phyloP scores from a whole-genome alignment of 1,284 basidiomycete genomes.

The Fomitopsis betulina region DNA sequence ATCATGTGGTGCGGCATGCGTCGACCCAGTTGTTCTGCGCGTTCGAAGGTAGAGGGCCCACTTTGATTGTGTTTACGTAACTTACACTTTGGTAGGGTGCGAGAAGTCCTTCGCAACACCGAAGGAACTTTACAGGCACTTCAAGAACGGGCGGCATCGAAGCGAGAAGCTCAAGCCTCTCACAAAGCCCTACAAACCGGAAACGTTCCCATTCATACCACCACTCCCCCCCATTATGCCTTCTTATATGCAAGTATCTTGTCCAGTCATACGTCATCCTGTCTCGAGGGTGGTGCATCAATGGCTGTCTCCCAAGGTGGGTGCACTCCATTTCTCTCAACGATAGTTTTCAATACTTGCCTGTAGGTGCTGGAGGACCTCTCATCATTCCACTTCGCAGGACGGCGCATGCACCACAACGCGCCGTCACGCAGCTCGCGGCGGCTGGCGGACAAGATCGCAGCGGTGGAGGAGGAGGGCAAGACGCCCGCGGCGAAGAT shows the following conservation, averaged over 20 bases:
- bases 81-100: conserved; percentile 31
- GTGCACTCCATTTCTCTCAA: conserved; percentile 13
- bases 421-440: conserved; percentile 21
- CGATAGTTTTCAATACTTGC: neutral
- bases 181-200: conserved; percentile 30
- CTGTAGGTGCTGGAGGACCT: conserved; percentile 30
- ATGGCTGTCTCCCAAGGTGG: conserved; percentile 49
- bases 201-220: conserved; percentile 23
- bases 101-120: conserved; percentile 33
- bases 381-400: conserved; percentile 24
- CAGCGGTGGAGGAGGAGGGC: conserved; percentile 14
- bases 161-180: conserved; percentile 27
- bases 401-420: conserved; percentile 19
- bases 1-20: conserved; percentile 45
- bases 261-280: conserved; percentile 34
- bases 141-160: conserved; percentile 15
- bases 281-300: conserved; percentile 47
- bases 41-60: conserved; percentile 36
- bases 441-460: conserved; percentile 21
- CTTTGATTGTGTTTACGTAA: neutral
- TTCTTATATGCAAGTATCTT: conserved; percentile 42
- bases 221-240: conserved; percentile 35
- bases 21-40: conserved; percentile 38
- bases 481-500: conserved; percentile 10
- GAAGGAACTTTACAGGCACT: conserved; percentile 34